Evolutionary conservation across 441 rosid species (phyloP).

Genomic region (Aleurites moluccanus): DNA sequence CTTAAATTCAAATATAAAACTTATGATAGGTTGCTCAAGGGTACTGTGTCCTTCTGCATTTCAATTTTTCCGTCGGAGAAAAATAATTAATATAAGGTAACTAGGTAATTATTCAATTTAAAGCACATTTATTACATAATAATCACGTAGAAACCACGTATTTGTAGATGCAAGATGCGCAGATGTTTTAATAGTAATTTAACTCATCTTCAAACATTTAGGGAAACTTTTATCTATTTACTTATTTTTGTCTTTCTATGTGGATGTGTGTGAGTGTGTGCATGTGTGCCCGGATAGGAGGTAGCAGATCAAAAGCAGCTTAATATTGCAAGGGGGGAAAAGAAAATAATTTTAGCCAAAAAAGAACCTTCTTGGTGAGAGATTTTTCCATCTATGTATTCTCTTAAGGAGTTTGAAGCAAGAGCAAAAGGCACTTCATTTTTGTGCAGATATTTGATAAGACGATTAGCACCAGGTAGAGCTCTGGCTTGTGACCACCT

Average conservation of each 20-base stretch:
- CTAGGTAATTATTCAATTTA: background rate
- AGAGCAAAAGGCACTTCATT: slow-evolving; percentile 43
- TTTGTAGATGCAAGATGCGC: too few relatives aligned
- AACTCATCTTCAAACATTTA: too few relatives aligned
- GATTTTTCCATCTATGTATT: slow-evolving; percentile 40
- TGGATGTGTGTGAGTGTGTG: too few relatives aligned
- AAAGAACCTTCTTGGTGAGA: slow-evolving; percentile 34
- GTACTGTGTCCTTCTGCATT: background rate
- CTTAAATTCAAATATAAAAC: background rate
- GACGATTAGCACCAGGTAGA: slow-evolving; percentile 44
- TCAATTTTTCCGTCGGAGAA: background rate
- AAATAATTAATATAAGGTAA: background rate
- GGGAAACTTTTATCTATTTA: too few relatives aligned
- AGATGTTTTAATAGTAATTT: too few relatives aligned
- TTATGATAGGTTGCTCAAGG: background rate
- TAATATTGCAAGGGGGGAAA: too few relatives aligned
- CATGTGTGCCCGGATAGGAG: too few relatives aligned
- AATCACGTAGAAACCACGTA: background rate
- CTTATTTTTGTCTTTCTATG: too few relatives aligned
- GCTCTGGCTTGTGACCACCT: slow-evolving; percentile 43
- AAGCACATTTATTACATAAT: too few relatives aligned
- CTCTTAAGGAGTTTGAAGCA: slow-evolving; percentile 45
- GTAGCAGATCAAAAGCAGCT: too few relatives aligned
- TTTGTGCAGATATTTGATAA: slow-evolving; percentile 40
- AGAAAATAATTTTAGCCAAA: too few relatives aligned